Conservation (phyloP, 2,329 filamentous ascomycete genomes). For the Ceratocystis albifundus region DNA sequence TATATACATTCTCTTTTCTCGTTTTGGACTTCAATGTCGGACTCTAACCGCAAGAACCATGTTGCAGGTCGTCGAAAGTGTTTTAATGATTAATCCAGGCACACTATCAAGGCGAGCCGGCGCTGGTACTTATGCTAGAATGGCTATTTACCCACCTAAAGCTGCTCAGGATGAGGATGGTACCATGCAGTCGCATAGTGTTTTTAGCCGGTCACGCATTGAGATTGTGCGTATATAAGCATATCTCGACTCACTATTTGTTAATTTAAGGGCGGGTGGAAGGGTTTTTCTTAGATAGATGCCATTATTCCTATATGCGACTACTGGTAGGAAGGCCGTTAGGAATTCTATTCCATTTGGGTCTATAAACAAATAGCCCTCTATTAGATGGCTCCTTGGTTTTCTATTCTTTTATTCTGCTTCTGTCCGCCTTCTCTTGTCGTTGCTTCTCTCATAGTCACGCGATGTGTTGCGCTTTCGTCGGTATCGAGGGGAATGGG, state of each 20-base stretch:
- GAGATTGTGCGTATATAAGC: conserved; percentile 69
- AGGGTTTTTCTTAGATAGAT: not conserved
- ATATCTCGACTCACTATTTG: not conserved
- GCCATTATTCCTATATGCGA: not conserved
- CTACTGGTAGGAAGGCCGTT: not conserved
- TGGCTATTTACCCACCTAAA: conserved; percentile 58
- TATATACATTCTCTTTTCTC: no score
- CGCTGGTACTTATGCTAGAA: conserved; percentile 72
- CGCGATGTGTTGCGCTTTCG: conserved; percentile 42
- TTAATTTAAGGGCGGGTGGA: not conserved
- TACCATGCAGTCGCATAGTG: conserved; percentile 55
- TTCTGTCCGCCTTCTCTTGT: conserved; percentile 51
- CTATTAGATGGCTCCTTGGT: not conserved
- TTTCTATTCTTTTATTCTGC: conserved; percentile 26
- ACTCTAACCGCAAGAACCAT: conserved; percentile 21
- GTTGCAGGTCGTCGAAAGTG: conserved; percentile 71
- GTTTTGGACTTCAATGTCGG: no score
- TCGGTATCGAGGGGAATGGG: conserved; percentile 28
- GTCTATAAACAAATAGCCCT: conserved; percentile 2
- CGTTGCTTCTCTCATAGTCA: conserved; percentile 42
- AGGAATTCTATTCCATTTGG: not conserved
- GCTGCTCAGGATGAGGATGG: conserved; percentile 47
- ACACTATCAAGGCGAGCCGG: conserved; percentile 72
- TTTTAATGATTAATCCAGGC: conserved; percentile 83
- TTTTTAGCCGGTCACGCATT: conserved; percentile 74